Evolutionary conservation across 1,284 basidiomycete genomes (phyloP), one percentile per base, ranked within the genome.

Genomic region (Cystobasidium pallidum): DNA sequence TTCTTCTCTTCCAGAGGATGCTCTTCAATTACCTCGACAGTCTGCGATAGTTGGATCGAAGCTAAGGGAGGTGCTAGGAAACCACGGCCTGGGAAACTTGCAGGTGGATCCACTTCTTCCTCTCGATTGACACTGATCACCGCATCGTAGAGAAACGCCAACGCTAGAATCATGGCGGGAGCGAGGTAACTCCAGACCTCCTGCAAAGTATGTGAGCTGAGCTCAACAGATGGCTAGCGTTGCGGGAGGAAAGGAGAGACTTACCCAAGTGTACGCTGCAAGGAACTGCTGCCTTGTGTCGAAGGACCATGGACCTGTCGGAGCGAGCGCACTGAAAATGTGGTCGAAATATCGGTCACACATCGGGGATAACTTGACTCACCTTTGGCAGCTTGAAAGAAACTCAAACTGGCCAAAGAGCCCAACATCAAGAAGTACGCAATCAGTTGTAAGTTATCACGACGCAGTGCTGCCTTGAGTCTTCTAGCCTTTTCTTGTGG

Each of bases 341-440:
- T 10, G 24, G 19, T 54, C 15, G n/a, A n/a, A 3, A 28, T 43
- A 39, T 34, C 6, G 19, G 3, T 4, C 21, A 6, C 45, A 39
- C 30, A 3, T n/a, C 21, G 15, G 7, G 19, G 7, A 28, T 57
- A 7, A 19, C 28, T 24, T 11, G 8, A 32, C 58, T 39, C 15
- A 62, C 59, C 59, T 28, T 43, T 43, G 32, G 21, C 36, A n/a
- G 41, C 34, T 43, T 64, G 61, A 34, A 21, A 64, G 41, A 64
- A 51, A 19, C 41, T 24, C 41, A 64, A 11, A 30, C 41, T 64
- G 30, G 24, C 39, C 45, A 64, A n/a, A 19, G 41, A 64, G 2
- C 15, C 15, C 13, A 64, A 26, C 41, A 64, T 45, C 7, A 64
- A 19, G 43, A 24, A 64, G 61, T 64, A 64, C 3, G 45, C 45